These are phyloP conservation scores for Verticillium tricorpus DNA, from an alignment of 2,329 filamentous ascomycete species.

Conservation along the genomic window DNA sequence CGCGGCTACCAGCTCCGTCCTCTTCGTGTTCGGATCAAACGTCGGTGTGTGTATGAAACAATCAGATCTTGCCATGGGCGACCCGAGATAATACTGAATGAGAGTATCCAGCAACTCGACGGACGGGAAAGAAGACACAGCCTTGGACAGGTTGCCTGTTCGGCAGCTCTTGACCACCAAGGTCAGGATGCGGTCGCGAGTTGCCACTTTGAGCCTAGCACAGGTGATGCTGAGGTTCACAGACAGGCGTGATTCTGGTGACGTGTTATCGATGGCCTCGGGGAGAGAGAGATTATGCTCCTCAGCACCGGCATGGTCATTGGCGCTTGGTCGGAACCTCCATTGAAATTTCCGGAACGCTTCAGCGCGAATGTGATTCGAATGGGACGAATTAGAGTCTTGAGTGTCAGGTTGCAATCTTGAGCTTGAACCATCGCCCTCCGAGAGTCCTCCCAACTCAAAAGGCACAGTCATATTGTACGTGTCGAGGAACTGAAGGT, in stretches of 20 bases:
- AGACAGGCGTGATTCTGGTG: conserved; percentile 18
- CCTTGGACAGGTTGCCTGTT: conserved; percentile 17
- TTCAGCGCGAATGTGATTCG: conserved; percentile 6
- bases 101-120: conserved; percentile 32
- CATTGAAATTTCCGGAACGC: conserved; percentile 21
- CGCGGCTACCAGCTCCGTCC: conserved; percentile 29
- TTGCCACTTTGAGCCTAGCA: conserved; percentile 13
- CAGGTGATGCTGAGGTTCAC: conserved; percentile 16
- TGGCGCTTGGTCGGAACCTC: conserved; percentile 23
- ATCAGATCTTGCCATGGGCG: conserved; percentile 18
- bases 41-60: conserved; percentile 31
- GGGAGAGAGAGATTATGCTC: conserved; percentile 26
- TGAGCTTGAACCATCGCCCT: conserved; percentile 1
- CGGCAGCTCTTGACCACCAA: conserved; percentile 22
- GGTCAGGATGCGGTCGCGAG: conserved; percentile 23
- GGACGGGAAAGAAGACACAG: conserved; percentile 32
- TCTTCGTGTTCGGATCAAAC: conserved; percentile 28
- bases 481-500: conserved; percentile 24
- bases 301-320: conserved; percentile 24
- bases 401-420: conserved; percentile 9
- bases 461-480: conserved; percentile 26
- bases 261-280: conserved; percentile 12
- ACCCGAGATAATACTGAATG: conserved; percentile 30
- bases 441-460: conserved; percentile 14
- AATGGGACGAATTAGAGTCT: not conserved